Conservation (phyloP, 75 land plant species). For the Pinus tabuliformis region DNA sequence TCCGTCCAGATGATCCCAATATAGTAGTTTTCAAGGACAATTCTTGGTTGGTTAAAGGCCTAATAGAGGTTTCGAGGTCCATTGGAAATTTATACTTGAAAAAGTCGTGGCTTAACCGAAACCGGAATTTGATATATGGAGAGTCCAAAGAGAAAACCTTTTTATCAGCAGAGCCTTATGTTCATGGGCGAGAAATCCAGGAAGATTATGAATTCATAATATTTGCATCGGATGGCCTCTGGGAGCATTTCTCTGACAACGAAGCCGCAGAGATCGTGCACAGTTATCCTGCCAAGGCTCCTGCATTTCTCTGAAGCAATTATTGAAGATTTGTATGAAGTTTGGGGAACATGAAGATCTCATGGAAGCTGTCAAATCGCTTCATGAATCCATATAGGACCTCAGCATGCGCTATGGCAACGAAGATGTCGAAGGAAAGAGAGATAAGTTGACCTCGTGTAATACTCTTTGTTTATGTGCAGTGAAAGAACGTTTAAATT, state of each 20-base stretch:
- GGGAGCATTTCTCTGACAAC: conserved; percentile 19
- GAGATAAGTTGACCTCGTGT: no score
- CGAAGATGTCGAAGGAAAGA: no score
- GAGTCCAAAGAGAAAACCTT: conserved; percentile 11
- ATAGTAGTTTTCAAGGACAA: conserved; percentile 79
- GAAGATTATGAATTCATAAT: conserved; percentile 16
- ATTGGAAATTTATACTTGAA: conserved; percentile 24
- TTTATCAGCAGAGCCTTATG: conserved; percentile 19
- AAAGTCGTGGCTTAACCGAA: conserved; percentile 13
- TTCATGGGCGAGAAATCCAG: background rate
- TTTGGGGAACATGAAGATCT: no score
- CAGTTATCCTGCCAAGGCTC: conserved; percentile 5
- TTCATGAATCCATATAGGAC: no score
- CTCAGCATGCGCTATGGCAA: no score
- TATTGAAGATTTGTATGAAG: no score
- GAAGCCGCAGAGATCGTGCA: conserved; percentile 24
- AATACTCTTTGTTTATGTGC: no score
- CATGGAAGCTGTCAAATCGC: no score
- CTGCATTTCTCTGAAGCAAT: no score
- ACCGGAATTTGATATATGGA: background rate
- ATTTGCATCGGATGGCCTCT: conserved; percentile 25
- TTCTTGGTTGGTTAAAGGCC: conserved; percentile 92
- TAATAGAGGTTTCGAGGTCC: conserved; percentile 59
- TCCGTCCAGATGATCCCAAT: conserved; percentile 82
- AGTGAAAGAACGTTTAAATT: no score